Evolutionary conservation across 2,329 filamentous ascomycete genomes (phyloP).

Genomic region (Aspergillus fumigatus): DNA sequence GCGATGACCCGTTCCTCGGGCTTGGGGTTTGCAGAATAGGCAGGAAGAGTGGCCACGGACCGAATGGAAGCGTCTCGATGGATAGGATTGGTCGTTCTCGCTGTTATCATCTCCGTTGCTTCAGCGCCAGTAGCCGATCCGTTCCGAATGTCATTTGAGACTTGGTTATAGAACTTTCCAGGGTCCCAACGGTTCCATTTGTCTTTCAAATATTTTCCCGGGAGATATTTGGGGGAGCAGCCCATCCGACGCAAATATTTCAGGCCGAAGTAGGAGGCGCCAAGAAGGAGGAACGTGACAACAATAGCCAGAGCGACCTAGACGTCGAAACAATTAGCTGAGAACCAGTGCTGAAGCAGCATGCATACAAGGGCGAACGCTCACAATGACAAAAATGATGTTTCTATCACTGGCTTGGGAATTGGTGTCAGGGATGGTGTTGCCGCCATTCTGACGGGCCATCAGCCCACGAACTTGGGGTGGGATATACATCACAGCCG

Average conservation of each 20-base stretch:
- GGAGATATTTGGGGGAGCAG: conserved; percentile 48
- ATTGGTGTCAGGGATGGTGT: background rate
- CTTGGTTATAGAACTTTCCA: conserved; percentile 39
- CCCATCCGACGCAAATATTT: conserved; percentile 43
- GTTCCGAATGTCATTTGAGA: conserved; percentile 22
- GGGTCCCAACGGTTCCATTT: conserved; percentile 50
- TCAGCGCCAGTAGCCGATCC: conserved; percentile 23
- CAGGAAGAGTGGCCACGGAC: conserved; percentile 89
- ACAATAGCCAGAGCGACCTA: conserved; percentile 29
- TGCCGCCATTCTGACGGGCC: conserved; percentile 11
- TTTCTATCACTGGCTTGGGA: conserved; percentile 13
- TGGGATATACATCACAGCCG: conserved; percentile 17
- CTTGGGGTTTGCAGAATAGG: conserved; percentile 69
- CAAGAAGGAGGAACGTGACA: conserved; percentile 26
- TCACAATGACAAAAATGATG: conserved; percentile 28
- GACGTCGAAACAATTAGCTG: background rate
- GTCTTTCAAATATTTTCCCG: conserved; percentile 47
- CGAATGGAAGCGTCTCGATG: conserved; percentile 82
- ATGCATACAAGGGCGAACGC: conserved; percentile 6
- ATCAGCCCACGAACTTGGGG: conserved; percentile 12
- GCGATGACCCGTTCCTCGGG: conserved; percentile 79
- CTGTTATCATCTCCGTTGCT: conserved; percentile 27
- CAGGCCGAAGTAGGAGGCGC: conserved; percentile 32
- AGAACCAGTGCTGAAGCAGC: background rate
- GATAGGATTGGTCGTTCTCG: conserved; percentile 42